Conservation (phyloP, 2,329 filamentous ascomycete genomes). For the Cladosporium sp. region DNA sequence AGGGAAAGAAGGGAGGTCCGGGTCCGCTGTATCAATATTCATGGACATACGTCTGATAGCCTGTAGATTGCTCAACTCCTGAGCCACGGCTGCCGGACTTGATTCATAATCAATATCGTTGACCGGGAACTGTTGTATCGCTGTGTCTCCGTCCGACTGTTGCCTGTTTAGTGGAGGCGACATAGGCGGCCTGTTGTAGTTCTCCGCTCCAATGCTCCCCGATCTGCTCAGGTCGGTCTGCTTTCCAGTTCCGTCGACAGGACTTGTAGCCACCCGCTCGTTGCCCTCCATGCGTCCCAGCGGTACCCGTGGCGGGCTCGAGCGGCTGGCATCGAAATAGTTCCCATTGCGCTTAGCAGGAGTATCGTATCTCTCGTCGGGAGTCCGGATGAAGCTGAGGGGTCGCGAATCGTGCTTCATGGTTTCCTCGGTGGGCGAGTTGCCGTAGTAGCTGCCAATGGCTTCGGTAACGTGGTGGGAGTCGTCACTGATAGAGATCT, state of each 20-base stretch:
- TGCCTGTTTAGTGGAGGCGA: conserved; percentile 37
- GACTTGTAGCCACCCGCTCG: conserved; percentile 23
- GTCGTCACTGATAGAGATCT: conserved; percentile 75
- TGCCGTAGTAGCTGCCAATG: conserved; percentile 85
- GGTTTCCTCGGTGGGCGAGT: conserved; percentile 43
- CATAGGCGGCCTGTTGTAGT: conserved; percentile 23
- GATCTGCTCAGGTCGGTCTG: conserved; percentile 20
- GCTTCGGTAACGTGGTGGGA: conserved; percentile 92
- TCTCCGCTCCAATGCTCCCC: conserved; percentile 35
- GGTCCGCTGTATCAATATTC: conserved; percentile 70
- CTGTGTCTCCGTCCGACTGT: conserved; percentile 25
- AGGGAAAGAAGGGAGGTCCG: conserved; percentile 69
- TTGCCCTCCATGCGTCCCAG: conserved; percentile 33
- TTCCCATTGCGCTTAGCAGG: conserved; percentile 23
- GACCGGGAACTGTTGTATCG: conserved; percentile 55
- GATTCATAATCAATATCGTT: conserved; percentile 88
- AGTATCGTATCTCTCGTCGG: conserved; percentile 45
- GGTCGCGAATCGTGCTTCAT: conserved; percentile 50
- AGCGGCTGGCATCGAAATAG: conserved; percentile 23
- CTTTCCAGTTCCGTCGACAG: conserved; percentile 11
- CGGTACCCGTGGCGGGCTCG: conserved; percentile 21
- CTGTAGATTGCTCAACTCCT: conserved; percentile 88
- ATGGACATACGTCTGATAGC: conserved; percentile 90
- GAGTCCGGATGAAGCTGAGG: conserved; percentile 67
- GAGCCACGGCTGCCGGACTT: conserved; percentile 80